These are phyloP conservation scores for Globisporangium ultimum DNA, from an alignment of 352 stramenopile genomes.

Conservation along the genomic window DNA sequence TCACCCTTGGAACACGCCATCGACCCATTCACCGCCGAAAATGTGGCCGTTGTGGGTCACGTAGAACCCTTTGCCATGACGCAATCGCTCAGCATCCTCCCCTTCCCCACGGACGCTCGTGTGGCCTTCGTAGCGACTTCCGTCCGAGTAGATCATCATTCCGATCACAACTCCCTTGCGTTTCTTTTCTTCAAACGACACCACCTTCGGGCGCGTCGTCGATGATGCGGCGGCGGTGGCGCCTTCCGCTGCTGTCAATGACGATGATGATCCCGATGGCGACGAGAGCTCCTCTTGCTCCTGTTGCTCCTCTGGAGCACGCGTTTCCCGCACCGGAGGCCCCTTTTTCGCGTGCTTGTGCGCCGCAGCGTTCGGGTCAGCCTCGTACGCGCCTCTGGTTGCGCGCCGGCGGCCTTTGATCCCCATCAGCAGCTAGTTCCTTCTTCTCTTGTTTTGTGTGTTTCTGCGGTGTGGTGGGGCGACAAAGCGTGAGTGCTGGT, in stretches of 20 bases:
- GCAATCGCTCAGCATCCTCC: constrained; percentile 26
- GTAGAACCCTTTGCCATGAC: constrained; percentile 63
- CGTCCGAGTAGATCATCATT: constrained; percentile 60
- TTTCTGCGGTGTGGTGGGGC: neutral
- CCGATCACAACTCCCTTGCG: constrained; percentile 23
- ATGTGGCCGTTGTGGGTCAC: constrained; percentile 50
- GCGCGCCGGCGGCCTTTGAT: constrained; percentile 56
- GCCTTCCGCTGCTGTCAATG: neutral
- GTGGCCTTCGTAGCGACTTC: constrained; percentile 63
- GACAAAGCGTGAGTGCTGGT: neutral
- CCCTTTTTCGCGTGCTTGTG: constrained; percentile 18
- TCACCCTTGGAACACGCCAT: constrained; percentile 84
- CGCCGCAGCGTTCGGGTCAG: constrained; percentile 15
- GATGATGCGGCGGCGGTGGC: too few species aligned
- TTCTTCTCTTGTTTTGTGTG: neutral
- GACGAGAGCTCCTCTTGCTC: neutral
- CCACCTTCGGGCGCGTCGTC: constrained; percentile 23
- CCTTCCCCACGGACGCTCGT: neutral
- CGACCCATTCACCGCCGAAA: constrained; percentile 81
- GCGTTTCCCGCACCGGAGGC: constrained; percentile 11
- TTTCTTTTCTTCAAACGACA: constrained; percentile 50
- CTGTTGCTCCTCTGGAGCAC: neutral
- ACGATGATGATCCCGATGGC: neutral
- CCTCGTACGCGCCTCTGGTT: constrained; percentile 19
- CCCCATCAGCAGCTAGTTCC: constrained; percentile 32